phyloP scores from a whole-genome alignment of 768 basidiomycete species.

The Lactarius evosmus region DNA sequence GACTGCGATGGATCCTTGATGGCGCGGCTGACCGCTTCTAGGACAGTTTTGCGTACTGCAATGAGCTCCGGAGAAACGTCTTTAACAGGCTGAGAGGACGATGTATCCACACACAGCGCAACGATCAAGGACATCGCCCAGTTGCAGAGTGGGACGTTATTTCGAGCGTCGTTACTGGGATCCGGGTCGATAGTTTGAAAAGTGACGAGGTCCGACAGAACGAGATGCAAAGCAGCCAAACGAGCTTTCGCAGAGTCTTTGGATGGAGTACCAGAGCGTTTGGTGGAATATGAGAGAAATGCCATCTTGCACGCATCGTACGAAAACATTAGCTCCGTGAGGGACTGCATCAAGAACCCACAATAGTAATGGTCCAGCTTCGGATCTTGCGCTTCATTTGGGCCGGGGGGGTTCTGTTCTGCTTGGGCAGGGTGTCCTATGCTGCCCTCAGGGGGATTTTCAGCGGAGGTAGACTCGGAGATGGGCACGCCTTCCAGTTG shows the following conservation, averaged over 20 bases:
- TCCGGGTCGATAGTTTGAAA: slow-evolving; percentile 69
- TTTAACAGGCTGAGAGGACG: slow-evolving; percentile 61
- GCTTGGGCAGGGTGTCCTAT: background rate
- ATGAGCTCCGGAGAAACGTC: slow-evolving; percentile 75
- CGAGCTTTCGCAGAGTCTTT: slow-evolving; percentile 66
- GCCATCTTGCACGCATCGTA: slow-evolving; percentile 89
- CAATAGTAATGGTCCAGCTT: slow-evolving; percentile 47
- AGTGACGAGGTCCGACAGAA: slow-evolving; percentile 80
- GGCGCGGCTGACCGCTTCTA: slow-evolving; percentile 83
- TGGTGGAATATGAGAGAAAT: slow-evolving; percentile 77
- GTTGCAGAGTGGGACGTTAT: slow-evolving; percentile 63
- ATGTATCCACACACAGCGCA: slow-evolving; percentile 88
- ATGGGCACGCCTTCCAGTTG: slow-evolving; percentile 14
- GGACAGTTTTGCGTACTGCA: slow-evolving; percentile 87
- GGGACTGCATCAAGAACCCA: slow-evolving; percentile 85
- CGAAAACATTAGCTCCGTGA: slow-evolving; percentile 90
- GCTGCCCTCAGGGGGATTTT: slow-evolving; percentile 1
- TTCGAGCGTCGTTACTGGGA: slow-evolving; percentile 51
- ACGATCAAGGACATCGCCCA: slow-evolving; percentile 90
- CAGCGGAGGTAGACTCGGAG: slow-evolving; percentile 9
- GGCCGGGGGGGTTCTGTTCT: background rate
- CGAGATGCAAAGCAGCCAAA: slow-evolving; percentile 67
- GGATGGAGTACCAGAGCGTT: slow-evolving; percentile 52
- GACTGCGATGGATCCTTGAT: slow-evolving; percentile 72
- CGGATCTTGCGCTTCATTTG: slow-evolving; percentile 11